Conservation (phyloP, 2,329 filamentous ascomycete species). For the Colletotrichum australisinense region DNA sequence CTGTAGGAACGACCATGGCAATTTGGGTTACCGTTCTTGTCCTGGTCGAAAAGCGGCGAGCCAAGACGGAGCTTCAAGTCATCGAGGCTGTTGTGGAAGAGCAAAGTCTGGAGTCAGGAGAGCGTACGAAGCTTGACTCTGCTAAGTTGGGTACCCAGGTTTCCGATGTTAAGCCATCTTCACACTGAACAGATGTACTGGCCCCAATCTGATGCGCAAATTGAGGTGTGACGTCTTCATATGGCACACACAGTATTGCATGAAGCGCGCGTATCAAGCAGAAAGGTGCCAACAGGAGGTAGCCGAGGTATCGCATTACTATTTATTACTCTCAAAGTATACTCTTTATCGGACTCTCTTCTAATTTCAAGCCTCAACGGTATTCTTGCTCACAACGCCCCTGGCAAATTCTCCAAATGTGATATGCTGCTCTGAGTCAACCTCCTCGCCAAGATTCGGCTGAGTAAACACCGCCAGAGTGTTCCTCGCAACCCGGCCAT, state of each 20-base stretch:
- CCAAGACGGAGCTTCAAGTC: background rate
- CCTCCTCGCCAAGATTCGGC: conserved; percentile 86
- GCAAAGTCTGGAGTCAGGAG: background rate
- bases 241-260: background rate
- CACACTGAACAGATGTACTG: background rate
- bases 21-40: conserved; percentile 4
- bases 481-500: conserved; percentile 76
- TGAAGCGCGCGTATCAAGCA: background rate
- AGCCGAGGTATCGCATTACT: background rate
- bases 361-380: conserved; percentile 49
- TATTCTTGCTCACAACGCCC: conserved; percentile 69
- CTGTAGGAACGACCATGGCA: background rate
- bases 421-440: conserved; percentile 73
- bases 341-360: background rate
- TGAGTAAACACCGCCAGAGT: conserved; percentile 97
- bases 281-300: background rate
- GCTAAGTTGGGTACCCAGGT: background rate
- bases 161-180: background rate
- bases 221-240: too few relatives aligned
- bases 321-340: background rate
- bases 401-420: conserved; percentile 84
- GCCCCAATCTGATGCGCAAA: too few relatives aligned
- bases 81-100: background rate
- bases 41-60: background rate
- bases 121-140: background rate